Evolutionary conservation across 2,329 filamentous ascomycete species (phyloP).

Genomic region (Basipetospora chlamydospora): DNA sequence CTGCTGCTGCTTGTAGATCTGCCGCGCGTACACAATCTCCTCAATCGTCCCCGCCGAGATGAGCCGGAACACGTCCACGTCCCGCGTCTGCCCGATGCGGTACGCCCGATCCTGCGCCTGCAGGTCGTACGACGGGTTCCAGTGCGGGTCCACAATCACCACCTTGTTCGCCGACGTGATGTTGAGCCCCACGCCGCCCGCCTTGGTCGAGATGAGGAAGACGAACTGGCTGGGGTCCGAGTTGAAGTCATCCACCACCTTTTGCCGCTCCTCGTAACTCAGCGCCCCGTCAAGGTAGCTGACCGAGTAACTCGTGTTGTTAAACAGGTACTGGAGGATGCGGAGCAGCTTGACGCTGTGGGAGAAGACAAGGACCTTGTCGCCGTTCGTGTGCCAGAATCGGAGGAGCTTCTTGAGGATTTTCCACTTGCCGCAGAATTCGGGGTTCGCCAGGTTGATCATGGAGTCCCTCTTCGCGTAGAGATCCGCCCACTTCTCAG

Average conservation of each 20-base stretch:
- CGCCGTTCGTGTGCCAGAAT: conserved; percentile 79
- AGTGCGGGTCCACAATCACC: conserved; percentile 91
- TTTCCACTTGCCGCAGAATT: conserved; percentile 96
- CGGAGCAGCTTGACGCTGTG: conserved; percentile 76
- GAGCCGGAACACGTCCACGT: conserved; percentile 90
- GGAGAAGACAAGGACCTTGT: conserved; percentile 92
- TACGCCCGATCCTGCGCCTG: conserved; percentile 96
- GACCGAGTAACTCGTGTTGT: conserved; percentile 77
- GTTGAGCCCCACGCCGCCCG: conserved; percentile 86
- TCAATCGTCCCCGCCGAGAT: conserved; percentile 88
- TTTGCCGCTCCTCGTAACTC: conserved; percentile 68
- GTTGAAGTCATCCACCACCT: conserved; percentile 82
- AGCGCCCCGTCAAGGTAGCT: conserved; percentile 82
- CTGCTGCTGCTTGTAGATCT: conserved; percentile 98
- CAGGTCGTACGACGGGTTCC: conserved; percentile 90
- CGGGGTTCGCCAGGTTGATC: conserved; percentile 65
- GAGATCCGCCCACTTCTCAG: conserved; percentile 58
- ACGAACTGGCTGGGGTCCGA: conserved; percentile 76
- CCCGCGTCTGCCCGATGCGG: conserved; percentile 79
- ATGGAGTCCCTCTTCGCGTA: conserved; percentile 67
- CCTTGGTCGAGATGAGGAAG: conserved; percentile 87
- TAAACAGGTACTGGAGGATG: conserved; percentile 75
- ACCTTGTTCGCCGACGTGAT: conserved; percentile 98
- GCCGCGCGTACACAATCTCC: conserved; percentile 90
- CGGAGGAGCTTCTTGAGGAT: conserved; percentile 72